Conservation (phyloP, 805 yeast species). For the Yamadazyma olivae region DNA sequence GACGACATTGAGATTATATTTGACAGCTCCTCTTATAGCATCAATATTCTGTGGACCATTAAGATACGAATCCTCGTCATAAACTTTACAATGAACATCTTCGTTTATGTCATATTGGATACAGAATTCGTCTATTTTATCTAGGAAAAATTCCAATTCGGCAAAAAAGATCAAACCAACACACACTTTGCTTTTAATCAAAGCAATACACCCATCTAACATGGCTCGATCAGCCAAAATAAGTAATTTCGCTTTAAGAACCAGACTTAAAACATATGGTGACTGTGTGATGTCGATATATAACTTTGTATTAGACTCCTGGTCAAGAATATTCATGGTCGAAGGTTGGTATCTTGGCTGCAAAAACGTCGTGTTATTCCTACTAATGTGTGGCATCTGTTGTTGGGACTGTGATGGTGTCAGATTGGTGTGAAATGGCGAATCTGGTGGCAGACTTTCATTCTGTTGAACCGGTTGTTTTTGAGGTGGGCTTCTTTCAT, state of each 20-base stretch:
- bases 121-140: slow-evolving; percentile 33
- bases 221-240: slow-evolving; percentile 39
- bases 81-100: slow-evolving; percentile 27
- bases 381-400: not conserved
- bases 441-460: too few relatives aligned
- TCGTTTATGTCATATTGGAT: slow-evolving; percentile 21
- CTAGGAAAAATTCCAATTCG: slow-evolving; percentile 51
- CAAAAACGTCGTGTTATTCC: slow-evolving; percentile 1
- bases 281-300: slow-evolving; percentile 37
- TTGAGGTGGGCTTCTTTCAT: not conserved
- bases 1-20: slow-evolving; percentile 10
- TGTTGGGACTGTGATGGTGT: not conserved
- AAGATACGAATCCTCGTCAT: slow-evolving; percentile 11
- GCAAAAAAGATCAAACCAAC: slow-evolving; percentile 50
- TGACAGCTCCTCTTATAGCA: slow-evolving; percentile 3
- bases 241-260: slow-evolving; percentile 31
- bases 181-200: slow-evolving; percentile 31
- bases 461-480: not conserved
- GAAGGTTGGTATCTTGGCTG: slow-evolving; percentile 2
- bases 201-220: slow-evolving; percentile 52
- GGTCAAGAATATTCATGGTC: not conserved
- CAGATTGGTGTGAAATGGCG: not conserved
- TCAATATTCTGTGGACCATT: slow-evolving; percentile 3
- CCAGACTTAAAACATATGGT: slow-evolving; percentile 27
- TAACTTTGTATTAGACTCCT: slow-evolving; percentile 1